These are phyloP conservation scores for Myxozyma monticola DNA, from an alignment of 805 yeast genomes.

Conservation along the genomic window DNA sequence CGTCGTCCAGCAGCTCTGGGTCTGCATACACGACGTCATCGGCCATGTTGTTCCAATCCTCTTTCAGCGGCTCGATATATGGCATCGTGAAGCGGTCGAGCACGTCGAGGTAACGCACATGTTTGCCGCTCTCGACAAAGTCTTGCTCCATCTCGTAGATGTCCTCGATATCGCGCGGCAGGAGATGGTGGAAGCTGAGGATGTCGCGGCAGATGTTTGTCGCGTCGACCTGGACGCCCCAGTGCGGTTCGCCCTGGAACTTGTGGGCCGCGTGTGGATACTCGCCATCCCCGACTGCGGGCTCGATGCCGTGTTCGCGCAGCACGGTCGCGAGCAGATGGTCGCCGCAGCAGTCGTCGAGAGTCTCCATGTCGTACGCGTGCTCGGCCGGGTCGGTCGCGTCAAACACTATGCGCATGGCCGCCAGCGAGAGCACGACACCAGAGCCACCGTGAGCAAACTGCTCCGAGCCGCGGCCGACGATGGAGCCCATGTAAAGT, in stretches of 20 bases:
- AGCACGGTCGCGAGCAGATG: conserved; percentile 36
- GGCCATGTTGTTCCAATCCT: conserved; percentile 13
- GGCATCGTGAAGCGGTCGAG: conserved; percentile 36
- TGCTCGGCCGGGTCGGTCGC: conserved; percentile 21
- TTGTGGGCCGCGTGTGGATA: conserved; percentile 12
- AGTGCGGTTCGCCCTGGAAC: conserved; percentile 38
- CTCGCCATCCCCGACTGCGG: conserved; percentile 4
- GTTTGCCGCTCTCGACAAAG: not conserved
- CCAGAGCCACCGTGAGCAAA: conserved; percentile 45
- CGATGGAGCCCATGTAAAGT: conserved; percentile 38
- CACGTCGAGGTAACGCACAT: conserved; percentile 33
- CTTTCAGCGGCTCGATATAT: conserved; percentile 5
- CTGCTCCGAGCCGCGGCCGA: conserved; percentile 20
- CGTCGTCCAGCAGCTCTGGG: not conserved
- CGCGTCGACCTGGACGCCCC: conserved; percentile 15
- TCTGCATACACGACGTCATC: conserved; percentile 4
- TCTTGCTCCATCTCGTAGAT: conserved; percentile 40
- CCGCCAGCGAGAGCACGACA: conserved; percentile 38
- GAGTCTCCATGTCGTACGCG: conserved; percentile 24
- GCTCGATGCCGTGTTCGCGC: conserved; percentile 19
- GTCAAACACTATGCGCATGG: conserved; percentile 37
- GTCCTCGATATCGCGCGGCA: conserved; percentile 22
- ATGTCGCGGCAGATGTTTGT: conserved; percentile 36
- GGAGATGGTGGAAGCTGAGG: conserved; percentile 38
- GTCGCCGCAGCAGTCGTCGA: conserved; percentile 41